Evolutionary conservation across 2,329 filamentous ascomycete species (phyloP).

Genomic region (Herpotrichia juniperi): DNA sequence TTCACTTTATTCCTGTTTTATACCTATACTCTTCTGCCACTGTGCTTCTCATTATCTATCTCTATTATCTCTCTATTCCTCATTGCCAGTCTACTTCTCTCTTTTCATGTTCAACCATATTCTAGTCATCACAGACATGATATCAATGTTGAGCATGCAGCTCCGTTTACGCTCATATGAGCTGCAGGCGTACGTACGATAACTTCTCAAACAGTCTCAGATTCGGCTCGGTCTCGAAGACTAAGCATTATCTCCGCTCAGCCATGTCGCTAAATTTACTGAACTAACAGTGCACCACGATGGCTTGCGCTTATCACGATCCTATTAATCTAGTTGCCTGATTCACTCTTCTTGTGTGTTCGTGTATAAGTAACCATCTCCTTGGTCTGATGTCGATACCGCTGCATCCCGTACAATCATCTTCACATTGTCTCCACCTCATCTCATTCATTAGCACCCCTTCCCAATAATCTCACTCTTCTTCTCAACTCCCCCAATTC

Average conservation of each 20-base stretch:
- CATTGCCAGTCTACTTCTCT: no score
- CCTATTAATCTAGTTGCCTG: constrained; percentile 1
- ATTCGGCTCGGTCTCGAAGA: neutral
- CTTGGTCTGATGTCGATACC: neutral
- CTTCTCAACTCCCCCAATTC: neutral
- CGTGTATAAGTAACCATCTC: neutral
- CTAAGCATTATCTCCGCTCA: neutral
- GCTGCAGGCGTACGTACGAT: neutral
- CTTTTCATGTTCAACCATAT: no score
- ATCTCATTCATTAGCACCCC: neutral
- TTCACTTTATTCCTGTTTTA: no score
- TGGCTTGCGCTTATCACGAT: neutral
- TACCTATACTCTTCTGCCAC: no score
- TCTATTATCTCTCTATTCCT: neutral
- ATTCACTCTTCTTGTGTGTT: neutral
- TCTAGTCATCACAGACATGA: no score
- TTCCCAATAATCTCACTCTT: neutral
- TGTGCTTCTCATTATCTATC: neutral
- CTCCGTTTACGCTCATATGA: neutral
- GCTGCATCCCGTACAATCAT: neutral
- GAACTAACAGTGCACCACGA: neutral
- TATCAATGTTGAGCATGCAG: no score
- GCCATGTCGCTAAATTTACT: no score
- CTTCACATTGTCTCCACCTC: neutral
- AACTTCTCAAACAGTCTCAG: neutral